A percentile compares a stretch with the other conserved stretches of the same genome.
These are phyloP conservation scores for Collybiopsis confluens DNA, from an alignment of 768 basidiomycete genomes.

Conservation along the genomic window DNA sequence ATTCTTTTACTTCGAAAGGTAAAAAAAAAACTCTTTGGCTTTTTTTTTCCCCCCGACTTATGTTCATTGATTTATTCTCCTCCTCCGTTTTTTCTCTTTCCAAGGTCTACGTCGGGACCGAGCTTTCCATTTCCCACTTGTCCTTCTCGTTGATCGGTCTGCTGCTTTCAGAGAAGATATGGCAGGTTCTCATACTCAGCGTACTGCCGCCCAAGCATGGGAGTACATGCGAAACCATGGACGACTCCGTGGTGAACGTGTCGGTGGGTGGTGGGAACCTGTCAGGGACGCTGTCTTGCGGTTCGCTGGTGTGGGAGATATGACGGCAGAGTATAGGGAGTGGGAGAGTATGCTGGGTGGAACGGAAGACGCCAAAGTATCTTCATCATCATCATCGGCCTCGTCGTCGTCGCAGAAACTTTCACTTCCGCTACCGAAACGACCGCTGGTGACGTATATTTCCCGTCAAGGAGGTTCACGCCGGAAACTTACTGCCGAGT, in stretches of 20 bases:
- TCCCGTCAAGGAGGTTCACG: conserved; percentile 55
- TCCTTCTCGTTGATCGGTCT: conserved; percentile 72
- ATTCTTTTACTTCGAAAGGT: neutral
- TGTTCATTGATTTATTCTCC: conserved; percentile 17
- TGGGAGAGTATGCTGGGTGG: neutral
- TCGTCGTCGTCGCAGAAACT: conserved; percentile 19
- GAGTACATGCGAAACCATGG: conserved; percentile 38
- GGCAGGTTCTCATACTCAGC: conserved; percentile 62
- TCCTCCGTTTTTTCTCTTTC: conserved; percentile 18
- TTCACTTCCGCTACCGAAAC: conserved; percentile 36
- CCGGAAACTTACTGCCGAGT: conserved; percentile 48
- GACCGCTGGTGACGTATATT: conserved; percentile 69
- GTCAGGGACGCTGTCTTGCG: conserved; percentile 59
- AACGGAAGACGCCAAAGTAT: neutral
- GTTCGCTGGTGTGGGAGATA: conserved; percentile 51
- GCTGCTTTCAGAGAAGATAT: conserved; percentile 66
- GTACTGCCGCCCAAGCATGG: conserved; percentile 69
- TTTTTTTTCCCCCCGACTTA: too few species aligned
- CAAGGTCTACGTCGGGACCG: conserved; percentile 17
- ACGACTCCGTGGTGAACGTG: conserved; percentile 32
- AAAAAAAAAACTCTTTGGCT: too few species aligned
- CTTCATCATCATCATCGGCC: too few species aligned
- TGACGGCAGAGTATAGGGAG: conserved; percentile 16
- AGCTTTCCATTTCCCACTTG: conserved; percentile 69
- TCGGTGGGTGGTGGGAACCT: conserved; percentile 78